These are phyloP conservation scores for Hura crepitans DNA, from an alignment of 441 rosid genomes.

Conservation along the genomic window DNA sequence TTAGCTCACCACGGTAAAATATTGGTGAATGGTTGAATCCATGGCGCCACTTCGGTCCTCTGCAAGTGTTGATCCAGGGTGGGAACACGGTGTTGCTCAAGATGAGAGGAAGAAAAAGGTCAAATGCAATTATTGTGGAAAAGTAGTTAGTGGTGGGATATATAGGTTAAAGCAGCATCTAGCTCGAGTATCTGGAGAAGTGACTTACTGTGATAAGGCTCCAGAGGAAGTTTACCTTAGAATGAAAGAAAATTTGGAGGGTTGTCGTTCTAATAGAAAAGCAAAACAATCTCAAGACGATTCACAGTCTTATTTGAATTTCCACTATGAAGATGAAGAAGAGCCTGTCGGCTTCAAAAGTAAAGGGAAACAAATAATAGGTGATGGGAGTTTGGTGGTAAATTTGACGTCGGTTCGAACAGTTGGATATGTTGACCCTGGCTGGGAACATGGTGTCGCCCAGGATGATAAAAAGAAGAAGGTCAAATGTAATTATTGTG, in stretches of 20 bases:
- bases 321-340: conserved; percentile 18
- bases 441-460: conserved; percentile 95
- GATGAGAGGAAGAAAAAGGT: conserved; percentile 91
- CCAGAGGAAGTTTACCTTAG: conserved; percentile 80
- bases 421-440: conserved; percentile 66
- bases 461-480: conserved; percentile 87
- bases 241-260: conserved; percentile 81
- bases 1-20: background rate
- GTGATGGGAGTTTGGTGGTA: conserved; percentile 3
- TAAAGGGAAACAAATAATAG: conserved; percentile 20
- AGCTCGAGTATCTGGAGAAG: conserved; percentile 96
- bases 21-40: conserved; percentile 18
- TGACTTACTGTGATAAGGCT: conserved; percentile 74
- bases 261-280: conserved; percentile 17
- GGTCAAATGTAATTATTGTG: conserved; percentile 89
- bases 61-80: conserved; percentile 74
- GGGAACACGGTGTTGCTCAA: conserved; percentile 94
- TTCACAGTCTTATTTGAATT: conserved; percentile 14
- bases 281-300: conserved; percentile 20
- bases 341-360: conserved; percentile 15
- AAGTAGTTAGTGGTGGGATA: conserved; percentile 83
- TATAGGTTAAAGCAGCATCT: conserved; percentile 92
- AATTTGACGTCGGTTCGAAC: conserved; percentile 10
- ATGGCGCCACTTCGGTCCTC: conserved; percentile 23
- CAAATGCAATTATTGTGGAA: conserved; percentile 85